Base-by-base conservation (phyloP, 805 yeast species). In the Candida dendrica region DNA sequence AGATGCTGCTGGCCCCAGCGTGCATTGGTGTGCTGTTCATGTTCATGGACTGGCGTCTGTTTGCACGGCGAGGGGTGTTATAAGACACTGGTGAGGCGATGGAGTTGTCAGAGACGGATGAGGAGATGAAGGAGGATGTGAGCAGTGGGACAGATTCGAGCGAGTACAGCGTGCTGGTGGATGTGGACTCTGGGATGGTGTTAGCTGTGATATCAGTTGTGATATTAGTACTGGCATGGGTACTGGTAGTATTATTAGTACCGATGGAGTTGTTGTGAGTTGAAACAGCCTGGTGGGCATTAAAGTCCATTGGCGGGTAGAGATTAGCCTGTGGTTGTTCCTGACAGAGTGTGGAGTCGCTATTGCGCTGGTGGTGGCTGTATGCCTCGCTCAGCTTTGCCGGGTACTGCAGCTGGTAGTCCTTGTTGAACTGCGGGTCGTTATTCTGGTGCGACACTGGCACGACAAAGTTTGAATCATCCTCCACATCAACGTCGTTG, bases 101-200 rank as follows among this genome's bases (percentile, higher is more conserved):
- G 5, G 61, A 56, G 34, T 43, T 46, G 13, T 51, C 55, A 1
- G 61, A 56, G 8, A 45, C 35, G 2, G 58, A 53, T 2, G 53
- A 45, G 0, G 58, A 49, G 35, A 53, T 42, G 5, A 32, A 22
- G 7, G 51, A 48, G 26, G 45, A 37, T 8, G 60, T 51, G 34
- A 60, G 47, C n/a, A 53, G 52, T 3, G 64, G 63, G 11, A 49
- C 47, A 1, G 65, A 58, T 19, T 57, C 60, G 33, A 47, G 47
- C 1, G 69, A 63, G 3, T 64, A 60, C 6, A 64, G 43, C 2
- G 64, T 59, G 37, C 62, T 58, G 40, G 53, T 58, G 11, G 69
- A 62, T 15, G 50, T 50, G 3, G 70, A 64, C 41, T 60, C 62
- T 13, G 45, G 45, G 7, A 55, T 33, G 13, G n/a, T n/a, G n/a